phyloP scores from a whole-genome alignment of 495 filamentous ascomycete genomes.

The Lophiotrema nucula region DNA sequence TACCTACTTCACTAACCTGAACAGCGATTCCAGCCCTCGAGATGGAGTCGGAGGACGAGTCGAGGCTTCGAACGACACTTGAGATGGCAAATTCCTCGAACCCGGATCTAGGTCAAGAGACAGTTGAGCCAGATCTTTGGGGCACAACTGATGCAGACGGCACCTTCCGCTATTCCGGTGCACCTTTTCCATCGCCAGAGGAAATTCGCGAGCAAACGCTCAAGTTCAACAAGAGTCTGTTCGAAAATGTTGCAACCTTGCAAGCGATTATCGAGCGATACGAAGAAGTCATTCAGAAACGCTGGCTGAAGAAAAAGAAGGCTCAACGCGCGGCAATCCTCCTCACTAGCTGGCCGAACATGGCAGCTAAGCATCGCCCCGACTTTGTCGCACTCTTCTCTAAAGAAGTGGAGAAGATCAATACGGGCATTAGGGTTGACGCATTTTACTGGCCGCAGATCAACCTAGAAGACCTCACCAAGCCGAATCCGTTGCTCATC shows the following conservation, averaged over 20 bases:
- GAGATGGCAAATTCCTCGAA: too few relatives aligned
- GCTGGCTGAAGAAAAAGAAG: conserved; percentile 51
- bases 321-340: conserved; percentile 47
- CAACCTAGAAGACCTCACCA: conserved; percentile 56
- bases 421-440: conserved; percentile 14
- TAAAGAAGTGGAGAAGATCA: neutral
- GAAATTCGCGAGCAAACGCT: neutral
- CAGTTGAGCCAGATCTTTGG: too few relatives aligned
- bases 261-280: conserved; percentile 45
- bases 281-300: conserved; percentile 47
- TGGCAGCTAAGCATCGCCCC: conserved; percentile 50
- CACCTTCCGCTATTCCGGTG: neutral
- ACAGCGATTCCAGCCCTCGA: too few relatives aligned
- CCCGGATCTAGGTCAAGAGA: too few relatives aligned
- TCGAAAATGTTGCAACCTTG: conserved; percentile 16
- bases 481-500: conserved; percentile 46
- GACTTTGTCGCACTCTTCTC: conserved; percentile 48
- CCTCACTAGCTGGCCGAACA: conserved; percentile 47
- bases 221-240: too few relatives aligned
- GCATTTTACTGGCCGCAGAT: conserved; percentile 54
- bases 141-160: neutral
- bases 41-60: too few relatives aligned
- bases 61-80: too few relatives aligned
- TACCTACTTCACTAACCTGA: too few relatives aligned
- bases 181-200: neutral